Evolutionary conservation across 805 yeast species (phyloP), one percentile per base, ranked within the genome.

Genomic region (Myxozyma neotropica): DNA sequence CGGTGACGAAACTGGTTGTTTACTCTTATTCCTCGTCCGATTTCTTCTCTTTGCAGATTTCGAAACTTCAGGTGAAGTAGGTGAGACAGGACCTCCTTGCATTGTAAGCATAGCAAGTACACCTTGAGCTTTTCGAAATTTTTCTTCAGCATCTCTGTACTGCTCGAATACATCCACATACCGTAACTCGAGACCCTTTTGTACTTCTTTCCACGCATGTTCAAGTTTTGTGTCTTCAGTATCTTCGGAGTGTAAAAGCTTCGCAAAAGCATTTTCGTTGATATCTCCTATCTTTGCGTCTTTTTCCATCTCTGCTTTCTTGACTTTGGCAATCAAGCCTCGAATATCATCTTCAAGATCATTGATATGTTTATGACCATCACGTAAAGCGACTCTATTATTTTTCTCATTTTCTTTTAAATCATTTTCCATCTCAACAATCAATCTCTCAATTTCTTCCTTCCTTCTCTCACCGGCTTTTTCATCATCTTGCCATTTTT

Each of bases 171-270:
- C 76, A 36, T 69, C 67, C 2, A 73, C 65, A 53, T 76, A 76
- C 4, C 75, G 64, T 55, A 67, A 55, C 53, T 75, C 78, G 31
- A 76, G 68, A 1, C 65, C 67, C 49, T 71, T 68, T 49, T 73
- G 76, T 0, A 69, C 67, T n/a, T 69, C 66, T 24, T 64, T 61
- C 79, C 79, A 75, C 19, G 70, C 68, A 17, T 61, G 66, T 52
- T 75, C 78, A 8, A 73, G 48, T 23, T 45, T 50, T 15, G 26
- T 23, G 27, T 62, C 66, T 36, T 62, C 70, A 17, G 59, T 57
- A 15, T 68, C 61, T 36, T 73, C 74, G 15, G 61, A 57, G 2
- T 63, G 67, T 17, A 67, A 47, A 38, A 70, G 68, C 26, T 61
- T 61, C 1, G 63, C 59, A 36, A 72, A 51, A 15, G 59, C 59